Evolutionary conservation across 768 basidiomycete genomes (phyloP), one percentile per base, ranked within the genome.

Genomic region (Leccinum longicurvipes): DNA sequence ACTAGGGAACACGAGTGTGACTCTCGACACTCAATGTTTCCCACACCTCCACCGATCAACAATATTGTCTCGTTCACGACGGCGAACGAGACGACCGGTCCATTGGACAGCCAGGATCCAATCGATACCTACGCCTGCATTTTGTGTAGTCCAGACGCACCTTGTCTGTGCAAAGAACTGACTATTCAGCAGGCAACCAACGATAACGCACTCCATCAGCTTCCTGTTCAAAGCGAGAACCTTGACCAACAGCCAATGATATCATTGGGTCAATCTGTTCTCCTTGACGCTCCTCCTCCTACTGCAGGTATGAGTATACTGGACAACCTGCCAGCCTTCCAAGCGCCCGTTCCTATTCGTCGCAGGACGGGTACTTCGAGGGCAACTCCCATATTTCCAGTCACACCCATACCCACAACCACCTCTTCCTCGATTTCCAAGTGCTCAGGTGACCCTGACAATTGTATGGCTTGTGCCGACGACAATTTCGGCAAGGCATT

Each of bases 401-500:
- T 79, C 42, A 74, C 80, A 19, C 64, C 72, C 24, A 47, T 64
- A 29, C 59, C 66, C 44, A 67, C 76, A 50, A 62, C 72, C 23
- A 61, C 73, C 34, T 57, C 63, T 24, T 56, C 64, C 48, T 60
- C 68, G 41, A 55, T 69, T 29, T 63, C 63, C 54, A 80, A 72
- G 31, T 95, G 93, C 70, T 89, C 91, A 17, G 93, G 93, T 12
- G 91, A 95, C 65, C 93, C 93, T 3, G 78, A 81, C 9, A 93
- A 93, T 70, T 95, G 93, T 66, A 69, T 82, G 51, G 93, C 91
- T 4, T 95, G 93, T 67, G 86, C 85, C 4, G 86, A 89, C 63
- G 93, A 94, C 68, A 79, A 80, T 21, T 94, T 94, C 60, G 92
- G 92, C 10, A 86, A 88, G 65, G 92, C 91, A 6, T 95, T 95